phyloP scores from a whole-genome alignment of 768 basidiomycete genomes.

The button mushroom (Agaricus bisporus) region DNA sequence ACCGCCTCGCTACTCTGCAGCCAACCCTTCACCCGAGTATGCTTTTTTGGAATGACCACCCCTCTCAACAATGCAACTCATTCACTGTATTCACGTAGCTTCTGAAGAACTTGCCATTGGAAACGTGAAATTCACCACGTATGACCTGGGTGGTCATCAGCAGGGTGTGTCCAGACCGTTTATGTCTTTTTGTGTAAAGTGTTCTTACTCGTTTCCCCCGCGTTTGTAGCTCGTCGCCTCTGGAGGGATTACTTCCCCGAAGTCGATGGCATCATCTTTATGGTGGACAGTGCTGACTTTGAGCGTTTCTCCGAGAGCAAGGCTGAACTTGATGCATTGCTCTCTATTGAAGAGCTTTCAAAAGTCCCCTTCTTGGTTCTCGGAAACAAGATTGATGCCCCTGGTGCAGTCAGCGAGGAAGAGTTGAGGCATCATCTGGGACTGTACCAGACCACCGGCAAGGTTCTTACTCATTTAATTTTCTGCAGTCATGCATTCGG shows the following conservation, averaged over 20 bases:
- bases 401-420: constrained; percentile 95
- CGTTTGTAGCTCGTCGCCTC: constrained; percentile 74
- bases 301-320: constrained; percentile 97
- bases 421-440: constrained; percentile 94
- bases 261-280: constrained; percentile 97
- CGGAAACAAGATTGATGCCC: constrained; percentile 99
- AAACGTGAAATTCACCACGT: constrained; percentile 98
- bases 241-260: constrained; percentile 99
- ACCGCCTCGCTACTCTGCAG: constrained; percentile 93
- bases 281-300: constrained; percentile 95
- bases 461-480: constrained; percentile 47
- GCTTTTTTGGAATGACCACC: constrained; percentile 17
- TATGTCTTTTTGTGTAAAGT: not conserved
- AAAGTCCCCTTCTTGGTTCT: constrained; percentile 98
- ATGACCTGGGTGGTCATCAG: constrained; percentile 96
- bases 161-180: constrained; percentile 55
- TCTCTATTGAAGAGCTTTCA: constrained; percentile 90
- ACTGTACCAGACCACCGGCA: constrained; percentile 98
- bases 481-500: not conserved
- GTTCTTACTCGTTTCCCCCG: not conserved
- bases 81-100: constrained; percentile 41
- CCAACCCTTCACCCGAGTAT: constrained; percentile 97
- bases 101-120: constrained; percentile 99
- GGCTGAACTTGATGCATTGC: constrained; percentile 92
- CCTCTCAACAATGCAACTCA: not conserved